phyloP scores from a whole-genome alignment of 352 stramenopile genomes.

The Thalassiosira pacifica region DNA sequence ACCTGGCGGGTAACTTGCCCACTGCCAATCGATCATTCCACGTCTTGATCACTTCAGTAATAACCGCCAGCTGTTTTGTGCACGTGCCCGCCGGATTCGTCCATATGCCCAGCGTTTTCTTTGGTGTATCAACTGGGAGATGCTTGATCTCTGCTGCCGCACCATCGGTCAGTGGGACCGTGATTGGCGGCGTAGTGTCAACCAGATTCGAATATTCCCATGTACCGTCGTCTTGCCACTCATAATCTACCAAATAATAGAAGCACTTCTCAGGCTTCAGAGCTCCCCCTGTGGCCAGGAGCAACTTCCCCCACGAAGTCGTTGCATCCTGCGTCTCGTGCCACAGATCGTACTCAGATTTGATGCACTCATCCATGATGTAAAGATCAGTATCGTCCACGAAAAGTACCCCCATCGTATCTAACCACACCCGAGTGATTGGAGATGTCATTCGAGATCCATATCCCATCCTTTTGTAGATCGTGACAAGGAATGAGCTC shows the following conservation, averaged over 20 bases:
- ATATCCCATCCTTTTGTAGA: conserved; percentile 12
- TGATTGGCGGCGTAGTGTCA: neutral
- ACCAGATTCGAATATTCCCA: conserved; percentile 14
- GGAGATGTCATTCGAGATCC: neutral
- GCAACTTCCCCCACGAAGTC: neutral
- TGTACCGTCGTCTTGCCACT: neutral
- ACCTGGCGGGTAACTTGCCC: conserved; percentile 8
- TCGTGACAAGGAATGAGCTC: neutral
- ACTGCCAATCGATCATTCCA: conserved; percentile 4
- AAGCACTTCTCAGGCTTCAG: conserved; percentile 6
- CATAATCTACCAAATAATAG: conserved; percentile 21
- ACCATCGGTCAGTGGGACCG: conserved; percentile 8
- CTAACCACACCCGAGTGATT: neutral
- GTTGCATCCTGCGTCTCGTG: neutral
- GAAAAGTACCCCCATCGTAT: neutral
- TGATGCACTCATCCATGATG: neutral
- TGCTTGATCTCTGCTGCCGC: neutral
- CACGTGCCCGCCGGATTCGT: conserved; percentile 23
- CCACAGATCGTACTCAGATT: neutral
- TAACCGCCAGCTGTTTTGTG: neutral
- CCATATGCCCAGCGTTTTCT: conserved; percentile 31
- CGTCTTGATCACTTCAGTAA: conserved; percentile 2
- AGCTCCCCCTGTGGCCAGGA: neutral
- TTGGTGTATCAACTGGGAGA: conserved; percentile 5
- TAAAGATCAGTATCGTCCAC: conserved; percentile 31